Evolutionary conservation across 2,329 filamentous ascomycete species (phyloP).

Genomic region (Stagonosporopsis rhizophila): DNA sequence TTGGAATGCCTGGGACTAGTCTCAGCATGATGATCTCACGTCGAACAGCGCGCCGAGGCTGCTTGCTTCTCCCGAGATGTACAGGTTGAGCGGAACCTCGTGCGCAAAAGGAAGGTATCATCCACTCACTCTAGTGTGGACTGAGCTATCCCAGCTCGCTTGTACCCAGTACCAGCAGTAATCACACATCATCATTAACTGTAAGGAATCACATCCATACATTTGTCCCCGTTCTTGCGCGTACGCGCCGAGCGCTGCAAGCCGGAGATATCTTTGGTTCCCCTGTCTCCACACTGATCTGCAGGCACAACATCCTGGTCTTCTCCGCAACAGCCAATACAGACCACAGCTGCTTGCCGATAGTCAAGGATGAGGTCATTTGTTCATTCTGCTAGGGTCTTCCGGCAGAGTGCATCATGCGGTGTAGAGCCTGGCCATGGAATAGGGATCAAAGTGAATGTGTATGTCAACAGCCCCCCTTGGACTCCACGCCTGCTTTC

Average conservation of each 20-base stretch:
- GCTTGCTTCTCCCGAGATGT: neutral
- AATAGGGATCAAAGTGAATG: conserved; percentile 11
- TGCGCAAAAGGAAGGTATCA: conserved; percentile 13
- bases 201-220: conserved; percentile 7
- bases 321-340: conserved; percentile 2
- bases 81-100: neutral
- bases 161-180: neutral
- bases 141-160: conserved; percentile 6
- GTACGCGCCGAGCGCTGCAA: conserved; percentile 10
- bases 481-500: conserved; percentile 7
- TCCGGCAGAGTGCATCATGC: conserved; percentile 12
- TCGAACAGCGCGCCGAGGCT: neutral
- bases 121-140: neutral
- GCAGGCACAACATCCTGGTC: conserved; percentile 12
- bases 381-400: conserved; percentile 1
- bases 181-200: conserved; percentile 8
- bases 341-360: conserved; percentile 2
- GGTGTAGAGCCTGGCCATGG: conserved; percentile 1
- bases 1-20: neutral
- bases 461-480: neutral
- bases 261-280: neutral
- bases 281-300: conserved; percentile 10
- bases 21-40: conserved; percentile 3
- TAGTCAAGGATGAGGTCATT: conserved; percentile 9
- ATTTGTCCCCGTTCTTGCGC: conserved; percentile 3